These are phyloP conservation scores for Circinella minor DNA, from an alignment of 371 early-diverging fungal genomes.

Conservation along the genomic window DNA sequence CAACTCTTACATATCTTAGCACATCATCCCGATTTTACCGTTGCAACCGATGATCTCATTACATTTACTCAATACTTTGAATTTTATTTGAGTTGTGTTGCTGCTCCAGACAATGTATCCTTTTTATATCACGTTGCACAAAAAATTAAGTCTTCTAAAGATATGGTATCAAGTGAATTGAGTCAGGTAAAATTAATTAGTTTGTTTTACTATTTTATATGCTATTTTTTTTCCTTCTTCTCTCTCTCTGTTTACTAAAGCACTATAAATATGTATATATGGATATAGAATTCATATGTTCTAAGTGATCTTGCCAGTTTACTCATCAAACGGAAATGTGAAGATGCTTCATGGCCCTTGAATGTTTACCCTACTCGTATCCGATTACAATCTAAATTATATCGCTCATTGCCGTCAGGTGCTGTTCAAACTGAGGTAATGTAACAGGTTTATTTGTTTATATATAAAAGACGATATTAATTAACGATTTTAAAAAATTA, in stretches of 20 bases:
- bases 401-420: constrained; percentile 39
- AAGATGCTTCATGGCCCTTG: constrained; percentile 72
- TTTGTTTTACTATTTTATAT: too few species aligned
- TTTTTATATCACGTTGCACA: constrained; percentile 78
- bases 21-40: constrained; percentile 89
- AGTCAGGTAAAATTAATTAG: constrained; percentile 49
- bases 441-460: background rate
- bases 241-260: background rate
- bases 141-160: constrained; percentile 80
- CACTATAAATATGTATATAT: too few species aligned
- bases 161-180: constrained; percentile 48
- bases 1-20: constrained; percentile 82
- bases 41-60: constrained; percentile 59
- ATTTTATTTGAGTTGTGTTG: constrained; percentile 82
- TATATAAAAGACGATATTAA: background rate
- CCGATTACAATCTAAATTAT: constrained; percentile 68
- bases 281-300: constrained; percentile 76
- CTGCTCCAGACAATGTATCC: constrained; percentile 82
- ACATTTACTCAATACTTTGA: constrained; percentile 69
- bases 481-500: background rate
- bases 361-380: constrained; percentile 69
- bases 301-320: constrained; percentile 83
- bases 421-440: constrained; percentile 51
- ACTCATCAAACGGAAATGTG: constrained; percentile 75
- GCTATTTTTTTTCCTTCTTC: background rate